Evolutionary conservation across 176 grass and related monocot genomes (phyloP).

Genomic region (Tillandsia fasciculata): DNA sequence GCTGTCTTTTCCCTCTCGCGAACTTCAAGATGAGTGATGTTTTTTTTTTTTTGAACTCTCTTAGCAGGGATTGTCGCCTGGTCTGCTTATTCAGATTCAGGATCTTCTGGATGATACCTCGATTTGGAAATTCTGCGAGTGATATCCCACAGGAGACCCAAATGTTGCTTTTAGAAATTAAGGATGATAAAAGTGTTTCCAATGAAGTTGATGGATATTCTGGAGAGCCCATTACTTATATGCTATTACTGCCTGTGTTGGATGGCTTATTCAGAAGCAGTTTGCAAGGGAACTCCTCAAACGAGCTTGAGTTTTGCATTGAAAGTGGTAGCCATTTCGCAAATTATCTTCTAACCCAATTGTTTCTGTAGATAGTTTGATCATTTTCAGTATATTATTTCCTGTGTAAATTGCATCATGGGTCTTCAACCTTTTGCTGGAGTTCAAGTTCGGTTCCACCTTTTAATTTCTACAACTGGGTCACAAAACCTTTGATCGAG

Average conservation of each 20-base stretch:
- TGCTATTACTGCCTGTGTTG: conserved; percentile 18
- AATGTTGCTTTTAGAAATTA: conserved; percentile 23
- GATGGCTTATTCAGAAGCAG: conserved; percentile 23
- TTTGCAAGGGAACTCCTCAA: conserved; percentile 24
- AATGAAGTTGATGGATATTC: neutral
- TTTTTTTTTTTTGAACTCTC: neutral
- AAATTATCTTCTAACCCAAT: neutral
- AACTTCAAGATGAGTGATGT: neutral
- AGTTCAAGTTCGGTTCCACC: no score
- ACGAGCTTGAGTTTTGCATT: conserved; percentile 23
- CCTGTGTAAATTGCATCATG: neutral
- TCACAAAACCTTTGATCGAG: no score
- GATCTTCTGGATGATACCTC: conserved; percentile 27
- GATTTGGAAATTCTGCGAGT: conserved; percentile 20
- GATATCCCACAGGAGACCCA: conserved; percentile 23
- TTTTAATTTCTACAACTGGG: no score
- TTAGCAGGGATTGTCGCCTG: conserved; percentile 17
- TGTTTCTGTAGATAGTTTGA: neutral
- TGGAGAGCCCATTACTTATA: neutral
- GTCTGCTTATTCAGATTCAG: conserved; percentile 25
- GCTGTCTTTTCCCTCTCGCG: neutral
- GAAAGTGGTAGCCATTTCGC: conserved; percentile 20
- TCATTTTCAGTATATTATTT: neutral
- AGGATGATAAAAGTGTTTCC: neutral
- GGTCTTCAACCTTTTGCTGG: neutral